phyloP scores from a whole-genome alignment of 2,329 filamentous ascomycete species.

The Coniochaeta prunicola region DNA sequence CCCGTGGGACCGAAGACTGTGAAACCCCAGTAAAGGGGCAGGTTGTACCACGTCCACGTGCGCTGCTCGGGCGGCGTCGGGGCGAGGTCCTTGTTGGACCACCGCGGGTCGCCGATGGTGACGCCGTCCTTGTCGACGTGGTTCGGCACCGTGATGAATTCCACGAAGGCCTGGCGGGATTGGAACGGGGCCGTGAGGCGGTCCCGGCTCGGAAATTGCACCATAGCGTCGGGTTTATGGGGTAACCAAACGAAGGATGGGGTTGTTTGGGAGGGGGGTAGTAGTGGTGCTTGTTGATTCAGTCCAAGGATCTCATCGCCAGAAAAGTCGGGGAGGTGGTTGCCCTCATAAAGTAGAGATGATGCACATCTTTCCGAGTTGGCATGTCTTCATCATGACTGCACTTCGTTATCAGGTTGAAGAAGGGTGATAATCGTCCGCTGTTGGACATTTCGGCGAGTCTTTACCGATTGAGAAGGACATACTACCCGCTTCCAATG shows the following conservation, averaged over 20 bases:
- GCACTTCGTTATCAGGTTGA: neutral
- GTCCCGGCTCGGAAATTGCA: neutral
- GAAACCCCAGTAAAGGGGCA: neutral
- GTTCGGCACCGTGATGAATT: neutral
- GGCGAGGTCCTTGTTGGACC: neutral
- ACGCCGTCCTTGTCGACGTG: neutral
- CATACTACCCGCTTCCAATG: neutral
- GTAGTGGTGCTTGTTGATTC: neutral
- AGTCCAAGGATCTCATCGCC: neutral
- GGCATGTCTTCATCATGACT: neutral
- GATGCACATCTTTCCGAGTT: neutral
- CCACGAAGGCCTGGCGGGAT: neutral
- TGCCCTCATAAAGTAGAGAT: neutral
- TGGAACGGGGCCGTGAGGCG: neutral
- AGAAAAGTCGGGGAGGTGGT: neutral
- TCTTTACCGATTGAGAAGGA: neutral
- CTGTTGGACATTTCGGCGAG: neutral
- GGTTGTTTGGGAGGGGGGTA: neutral
- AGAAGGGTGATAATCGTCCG: neutral
- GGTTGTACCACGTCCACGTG: neutral
- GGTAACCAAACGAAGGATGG: neutral
- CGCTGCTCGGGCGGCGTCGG: neutral
- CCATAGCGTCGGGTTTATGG: neutral
- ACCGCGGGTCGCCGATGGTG: neutral
- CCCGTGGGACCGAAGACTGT: neutral